These are phyloP conservation scores for Scorias spongiosa DNA, from an alignment of 2,329 filamentous ascomycete species.

Conservation along the genomic window DNA sequence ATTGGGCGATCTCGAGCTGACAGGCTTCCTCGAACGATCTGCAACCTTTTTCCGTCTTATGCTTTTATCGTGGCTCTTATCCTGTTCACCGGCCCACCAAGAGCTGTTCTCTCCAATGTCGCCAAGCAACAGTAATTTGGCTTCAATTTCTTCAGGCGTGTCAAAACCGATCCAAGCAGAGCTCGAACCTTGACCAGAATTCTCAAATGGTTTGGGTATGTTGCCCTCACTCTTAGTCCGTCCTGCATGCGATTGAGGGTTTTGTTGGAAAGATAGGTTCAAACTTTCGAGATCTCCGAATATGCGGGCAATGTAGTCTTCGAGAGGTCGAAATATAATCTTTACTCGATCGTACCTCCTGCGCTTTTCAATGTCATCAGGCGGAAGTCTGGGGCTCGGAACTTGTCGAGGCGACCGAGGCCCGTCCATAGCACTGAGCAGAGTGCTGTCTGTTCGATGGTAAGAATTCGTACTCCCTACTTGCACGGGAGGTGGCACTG, in stretches of 20 bases:
- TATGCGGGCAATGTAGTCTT: slow-evolving; percentile 58
- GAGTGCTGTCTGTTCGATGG: not conserved
- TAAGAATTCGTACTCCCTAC: slow-evolving; percentile 6
- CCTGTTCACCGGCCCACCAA: slow-evolving; percentile 57
- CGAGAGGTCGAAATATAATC: slow-evolving; percentile 57
- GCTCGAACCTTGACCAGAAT: not conserved
- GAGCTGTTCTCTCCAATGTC: slow-evolving; percentile 67
- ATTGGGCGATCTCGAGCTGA: slow-evolving; percentile 47
- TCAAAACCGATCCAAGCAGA: slow-evolving; percentile 9
- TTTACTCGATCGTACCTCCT: slow-evolving; percentile 28
- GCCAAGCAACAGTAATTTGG: slow-evolving; percentile 58
- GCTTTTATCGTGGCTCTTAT: slow-evolving; percentile 19
- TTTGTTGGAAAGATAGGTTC: slow-evolving; percentile 59
- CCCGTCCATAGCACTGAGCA: slow-evolving; percentile 5
- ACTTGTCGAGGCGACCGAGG: slow-evolving; percentile 10
- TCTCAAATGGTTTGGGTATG: slow-evolving; percentile 16
- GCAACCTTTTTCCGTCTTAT: slow-evolving; percentile 15
- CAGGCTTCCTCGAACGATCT: slow-evolving; percentile 21
- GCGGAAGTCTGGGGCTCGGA: slow-evolving; percentile 13
- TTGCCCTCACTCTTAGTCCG: slow-evolving; percentile 31
- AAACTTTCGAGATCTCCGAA: slow-evolving; percentile 56
- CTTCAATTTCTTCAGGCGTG: slow-evolving; percentile 48
- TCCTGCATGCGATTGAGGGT: slow-evolving; percentile 25
- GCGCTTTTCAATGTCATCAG: slow-evolving; percentile 12
- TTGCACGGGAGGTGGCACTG: slow-evolving; percentile 18